Percentiles rank a stretch among this genome's conserved stretches.
Evolutionary conservation across 2,329 filamentous ascomycete genomes (phyloP).

Genomic region (Colletotrichum tamarilloi): DNA sequence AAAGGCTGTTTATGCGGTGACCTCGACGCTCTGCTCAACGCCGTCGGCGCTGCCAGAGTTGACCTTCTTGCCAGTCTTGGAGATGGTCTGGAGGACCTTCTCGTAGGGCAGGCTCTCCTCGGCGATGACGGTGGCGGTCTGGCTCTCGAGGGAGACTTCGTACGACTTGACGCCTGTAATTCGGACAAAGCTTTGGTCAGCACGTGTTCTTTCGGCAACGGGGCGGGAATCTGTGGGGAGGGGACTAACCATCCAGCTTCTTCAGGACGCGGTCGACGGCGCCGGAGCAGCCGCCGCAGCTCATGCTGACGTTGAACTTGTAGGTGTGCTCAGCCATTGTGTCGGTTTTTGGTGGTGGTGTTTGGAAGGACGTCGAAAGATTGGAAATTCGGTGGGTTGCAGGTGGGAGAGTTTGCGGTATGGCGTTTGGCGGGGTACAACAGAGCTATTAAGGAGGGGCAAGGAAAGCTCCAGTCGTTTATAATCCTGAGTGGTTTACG

Average conservation of each 20-base stretch:
- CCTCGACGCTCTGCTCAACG: constrained; percentile 62
- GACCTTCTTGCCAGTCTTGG: constrained; percentile 95
- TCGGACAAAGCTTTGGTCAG: neutral
- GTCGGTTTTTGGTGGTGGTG: constrained; percentile 30
- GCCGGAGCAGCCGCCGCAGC: constrained; percentile 94
- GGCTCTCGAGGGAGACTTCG: constrained; percentile 87
- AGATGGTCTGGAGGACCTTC: constrained; percentile 86
- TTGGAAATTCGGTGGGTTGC: neutral
- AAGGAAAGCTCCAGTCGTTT: constrained; percentile 7
- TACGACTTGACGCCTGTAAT: constrained; percentile 82
- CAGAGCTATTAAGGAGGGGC: constrained; percentile 28
- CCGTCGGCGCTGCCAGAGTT: constrained; percentile 81
- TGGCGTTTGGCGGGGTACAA: constrained; percentile 35
- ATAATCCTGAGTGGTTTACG: neutral
- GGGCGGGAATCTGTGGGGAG: neutral
- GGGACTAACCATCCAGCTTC: constrained; percentile 82
- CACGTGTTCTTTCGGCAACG: neutral
- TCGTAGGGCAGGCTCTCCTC: constrained; percentile 78
- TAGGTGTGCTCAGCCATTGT: constrained; percentile 88
- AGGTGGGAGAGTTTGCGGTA: constrained; percentile 22
- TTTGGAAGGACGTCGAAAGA: neutral
- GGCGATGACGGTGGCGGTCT: constrained; percentile 83
- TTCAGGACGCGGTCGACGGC: constrained; percentile 92
- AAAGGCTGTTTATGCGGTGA: constrained; percentile 39
- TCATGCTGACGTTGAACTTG: constrained; percentile 96